Conservation (phyloP, 1,284 basidiomycete genomes). For the Melampsora americana region DNA sequence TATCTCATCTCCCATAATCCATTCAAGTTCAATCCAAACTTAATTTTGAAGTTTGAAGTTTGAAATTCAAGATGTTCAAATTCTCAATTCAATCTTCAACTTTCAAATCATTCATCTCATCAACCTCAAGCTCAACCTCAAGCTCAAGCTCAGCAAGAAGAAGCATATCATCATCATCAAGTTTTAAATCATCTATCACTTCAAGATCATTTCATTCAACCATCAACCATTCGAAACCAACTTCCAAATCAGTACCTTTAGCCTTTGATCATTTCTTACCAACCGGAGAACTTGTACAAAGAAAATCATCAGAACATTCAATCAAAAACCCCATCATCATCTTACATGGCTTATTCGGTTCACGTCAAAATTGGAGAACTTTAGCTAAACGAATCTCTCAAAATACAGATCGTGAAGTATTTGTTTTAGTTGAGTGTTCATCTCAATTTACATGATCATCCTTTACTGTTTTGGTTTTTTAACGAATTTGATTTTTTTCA, state of each 20-base stretch:
- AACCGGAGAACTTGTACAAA: background rate
- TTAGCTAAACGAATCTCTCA: constrained; percentile 31
- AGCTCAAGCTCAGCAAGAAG: too few species aligned
- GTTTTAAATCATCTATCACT: too few species aligned
- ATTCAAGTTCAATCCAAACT: too few species aligned
- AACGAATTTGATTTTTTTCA: background rate
- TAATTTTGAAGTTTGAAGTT: too few species aligned
- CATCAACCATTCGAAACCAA: background rate
- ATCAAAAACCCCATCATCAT: constrained; percentile 16
- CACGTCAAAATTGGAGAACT: constrained; percentile 43
- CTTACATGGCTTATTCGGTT: constrained; percentile 44
- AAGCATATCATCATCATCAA: too few species aligned
- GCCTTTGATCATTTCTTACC: constrained; percentile 32
- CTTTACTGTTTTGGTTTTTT: background rate
- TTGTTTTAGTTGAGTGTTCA: constrained; percentile 28
- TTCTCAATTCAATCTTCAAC: too few species aligned
- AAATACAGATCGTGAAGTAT: constrained; percentile 11
- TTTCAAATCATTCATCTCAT: too few species aligned
- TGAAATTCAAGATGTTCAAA: too few species aligned
- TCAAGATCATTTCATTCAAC: background rate
- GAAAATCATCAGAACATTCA: background rate
- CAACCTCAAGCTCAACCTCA: too few species aligned
- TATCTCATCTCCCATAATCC: too few species aligned
- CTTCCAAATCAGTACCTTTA: constrained; percentile 8
- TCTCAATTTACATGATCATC: background rate